These are phyloP conservation scores for Aspergillus kassunensis DNA, from an alignment of 495 filamentous ascomycete genomes.

Conservation along the genomic window DNA sequence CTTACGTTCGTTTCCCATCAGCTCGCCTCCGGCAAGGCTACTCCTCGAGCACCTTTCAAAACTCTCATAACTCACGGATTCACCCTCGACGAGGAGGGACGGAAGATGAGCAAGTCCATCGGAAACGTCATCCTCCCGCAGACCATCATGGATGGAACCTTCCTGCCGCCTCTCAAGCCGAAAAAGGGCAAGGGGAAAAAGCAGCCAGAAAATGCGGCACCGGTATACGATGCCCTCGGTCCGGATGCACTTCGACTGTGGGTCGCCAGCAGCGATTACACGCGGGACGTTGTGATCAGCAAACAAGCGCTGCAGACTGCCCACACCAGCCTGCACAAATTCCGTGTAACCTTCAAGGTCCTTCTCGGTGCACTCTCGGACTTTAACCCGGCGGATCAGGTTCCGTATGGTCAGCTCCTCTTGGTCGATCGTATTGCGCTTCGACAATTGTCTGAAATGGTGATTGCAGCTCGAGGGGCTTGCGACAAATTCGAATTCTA, in stretches of 20 bases:
- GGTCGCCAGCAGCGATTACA: slow-evolving; percentile 90
- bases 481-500: slow-evolving; percentile 76
- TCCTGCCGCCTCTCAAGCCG: slow-evolving; percentile 56
- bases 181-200: slow-evolving; percentile 53
- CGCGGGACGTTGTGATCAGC: slow-evolving; percentile 76
- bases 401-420: slow-evolving; percentile 41
- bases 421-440: slow-evolving; percentile 72
- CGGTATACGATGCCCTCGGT: slow-evolving; percentile 58
- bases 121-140: slow-evolving; percentile 84
- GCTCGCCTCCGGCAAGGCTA: slow-evolving; percentile 35
- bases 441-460: slow-evolving; percentile 62
- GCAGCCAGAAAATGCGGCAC: slow-evolving; percentile 40
- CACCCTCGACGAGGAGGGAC: slow-evolving; percentile 78
- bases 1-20: slow-evolving; percentile 73
- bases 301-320: slow-evolving; percentile 68
- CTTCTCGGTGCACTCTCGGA: slow-evolving; percentile 73
- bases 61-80: slow-evolving; percentile 93
- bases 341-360: slow-evolving; percentile 82
- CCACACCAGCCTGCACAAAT: slow-evolving; percentile 74
- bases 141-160: slow-evolving; percentile 76
- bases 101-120: slow-evolving; percentile 97
- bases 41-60: slow-evolving; percentile 64
- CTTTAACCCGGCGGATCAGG: slow-evolving; percentile 39
- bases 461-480: slow-evolving; percentile 53
- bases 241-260: slow-evolving; percentile 88